Conservation (phyloP, 352 stramenopile genomes). For the Saprolegnia diclina region DNA sequence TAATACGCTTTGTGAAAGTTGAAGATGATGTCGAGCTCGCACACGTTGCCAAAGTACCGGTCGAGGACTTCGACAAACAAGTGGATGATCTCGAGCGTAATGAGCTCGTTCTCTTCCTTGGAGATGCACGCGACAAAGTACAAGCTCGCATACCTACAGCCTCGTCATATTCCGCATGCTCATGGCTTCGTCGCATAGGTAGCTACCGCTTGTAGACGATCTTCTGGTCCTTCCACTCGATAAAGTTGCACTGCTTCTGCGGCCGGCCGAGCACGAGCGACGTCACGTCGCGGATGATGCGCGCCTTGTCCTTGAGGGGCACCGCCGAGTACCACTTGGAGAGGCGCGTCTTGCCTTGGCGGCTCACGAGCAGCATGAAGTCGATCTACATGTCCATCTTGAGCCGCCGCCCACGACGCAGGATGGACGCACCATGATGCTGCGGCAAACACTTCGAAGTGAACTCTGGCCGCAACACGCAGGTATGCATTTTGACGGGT, state of each 20-base stretch:
- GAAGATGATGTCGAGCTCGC: constrained; percentile 98
- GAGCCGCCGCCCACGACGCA: not conserved
- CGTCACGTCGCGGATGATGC: constrained; percentile 86
- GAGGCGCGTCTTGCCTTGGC: constrained; percentile 89
- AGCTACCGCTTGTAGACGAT: constrained; percentile 94
- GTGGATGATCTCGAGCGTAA: constrained; percentile 97
- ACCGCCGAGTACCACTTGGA: constrained; percentile 86
- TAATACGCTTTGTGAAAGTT: constrained; percentile 99
- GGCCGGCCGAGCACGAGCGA: constrained; percentile 79
- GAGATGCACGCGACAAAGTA: constrained; percentile 97
- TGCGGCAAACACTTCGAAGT: not conserved
- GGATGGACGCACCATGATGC: constrained; percentile 28
- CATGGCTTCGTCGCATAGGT: not conserved
- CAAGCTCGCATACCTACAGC: constrained; percentile 89
- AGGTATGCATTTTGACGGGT: no score
- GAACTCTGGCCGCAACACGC: no score
- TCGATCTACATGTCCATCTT: constrained; percentile 54
- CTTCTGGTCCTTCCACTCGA: constrained; percentile 98
- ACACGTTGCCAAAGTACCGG: constrained; percentile 95
- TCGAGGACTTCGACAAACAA: constrained; percentile 98
- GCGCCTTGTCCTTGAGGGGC: constrained; percentile 76
- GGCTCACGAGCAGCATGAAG: constrained; percentile 82
- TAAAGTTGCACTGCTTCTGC: constrained; percentile 90
- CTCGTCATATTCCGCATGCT: not conserved
- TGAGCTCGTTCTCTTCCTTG: constrained; percentile 96